Evolutionary conservation across 148 eudicot genomes (phyloP).

Genomic region (Amaranthus palmeri): DNA sequence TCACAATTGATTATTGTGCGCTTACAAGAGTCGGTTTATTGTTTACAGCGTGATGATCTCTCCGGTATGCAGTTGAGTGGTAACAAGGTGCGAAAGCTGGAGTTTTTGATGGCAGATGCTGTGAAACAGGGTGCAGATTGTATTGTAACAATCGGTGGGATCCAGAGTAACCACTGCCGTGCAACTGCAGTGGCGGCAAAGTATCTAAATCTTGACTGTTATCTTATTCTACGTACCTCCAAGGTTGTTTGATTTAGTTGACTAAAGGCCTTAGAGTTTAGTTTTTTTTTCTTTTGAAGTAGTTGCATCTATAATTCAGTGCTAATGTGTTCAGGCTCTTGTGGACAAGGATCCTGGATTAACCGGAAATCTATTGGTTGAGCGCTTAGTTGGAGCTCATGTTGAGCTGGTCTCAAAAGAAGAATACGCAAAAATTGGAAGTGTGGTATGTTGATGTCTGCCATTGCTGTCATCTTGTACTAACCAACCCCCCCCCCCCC

Average conservation of each 20-base stretch:
- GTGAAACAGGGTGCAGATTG: constrained; percentile 89
- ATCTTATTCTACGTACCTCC: constrained; percentile 85
- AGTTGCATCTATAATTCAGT: constrained; percentile 8
- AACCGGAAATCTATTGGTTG: constrained; percentile 90
- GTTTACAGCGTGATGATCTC: constrained; percentile 88
- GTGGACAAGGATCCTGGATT: constrained; percentile 90
- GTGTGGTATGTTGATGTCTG: constrained; percentile 49
- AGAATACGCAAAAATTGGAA: constrained; percentile 83
- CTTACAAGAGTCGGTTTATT: constrained; percentile 27
- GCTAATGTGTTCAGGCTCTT: constrained; percentile 50
- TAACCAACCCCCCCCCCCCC: too few species aligned
- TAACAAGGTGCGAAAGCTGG: constrained; percentile 94
- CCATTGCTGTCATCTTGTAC: too few species aligned
- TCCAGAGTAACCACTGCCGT: constrained; percentile 96
- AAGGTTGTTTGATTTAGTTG: constrained; percentile 46
- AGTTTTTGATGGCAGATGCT: constrained; percentile 94
- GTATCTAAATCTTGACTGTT: constrained; percentile 88
- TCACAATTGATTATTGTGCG: not conserved
- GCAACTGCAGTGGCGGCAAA: constrained; percentile 97
- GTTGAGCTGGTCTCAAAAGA: constrained; percentile 94
- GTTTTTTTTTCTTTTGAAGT: not conserved
- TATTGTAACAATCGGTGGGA: constrained; percentile 81
- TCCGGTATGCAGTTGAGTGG: constrained; percentile 99
- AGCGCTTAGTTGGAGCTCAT: constrained; percentile 97
- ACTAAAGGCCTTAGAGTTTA: not conserved